Evolutionary conservation across 495 filamentous ascomycete species (phyloP).

Genomic region (Wilcoxina mikolae): DNA sequence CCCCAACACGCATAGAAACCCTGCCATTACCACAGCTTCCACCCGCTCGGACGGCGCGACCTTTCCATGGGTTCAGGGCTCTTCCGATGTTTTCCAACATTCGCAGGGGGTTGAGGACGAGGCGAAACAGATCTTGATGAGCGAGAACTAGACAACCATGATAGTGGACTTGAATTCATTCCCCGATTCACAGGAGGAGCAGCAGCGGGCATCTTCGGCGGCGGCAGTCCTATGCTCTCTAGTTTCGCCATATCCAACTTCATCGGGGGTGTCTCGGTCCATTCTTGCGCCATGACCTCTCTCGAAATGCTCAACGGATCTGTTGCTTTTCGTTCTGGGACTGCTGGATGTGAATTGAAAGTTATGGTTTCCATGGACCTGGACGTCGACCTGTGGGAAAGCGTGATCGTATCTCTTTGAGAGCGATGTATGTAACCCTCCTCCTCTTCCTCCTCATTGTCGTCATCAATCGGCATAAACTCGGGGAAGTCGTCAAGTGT

Average conservation of each 20-base stretch:
- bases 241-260: constrained; percentile 5
- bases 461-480: background rate
- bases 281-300: constrained; percentile 2
- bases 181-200: too few relatives aligned
- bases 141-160: too few relatives aligned
- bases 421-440: background rate
- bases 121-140: too few relatives aligned
- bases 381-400: background rate
- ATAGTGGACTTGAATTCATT: too few relatives aligned
- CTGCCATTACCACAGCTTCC: too few relatives aligned
- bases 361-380: background rate
- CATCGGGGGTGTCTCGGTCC: constrained; percentile 1
- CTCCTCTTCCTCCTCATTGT: background rate
- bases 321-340: background rate
- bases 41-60: too few relatives aligned
- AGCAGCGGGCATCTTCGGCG: too few relatives aligned
- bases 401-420: background rate
- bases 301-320: background rate
- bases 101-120: too few relatives aligned
- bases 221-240: background rate
- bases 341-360: background rate
- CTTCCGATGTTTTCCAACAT: too few relatives aligned
- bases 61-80: too few relatives aligned
- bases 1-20: too few relatives aligned
- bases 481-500: background rate